phyloP scores from a whole-genome alignment of 1,284 basidiomycete species.

The Naganishia cerealis region DNA sequence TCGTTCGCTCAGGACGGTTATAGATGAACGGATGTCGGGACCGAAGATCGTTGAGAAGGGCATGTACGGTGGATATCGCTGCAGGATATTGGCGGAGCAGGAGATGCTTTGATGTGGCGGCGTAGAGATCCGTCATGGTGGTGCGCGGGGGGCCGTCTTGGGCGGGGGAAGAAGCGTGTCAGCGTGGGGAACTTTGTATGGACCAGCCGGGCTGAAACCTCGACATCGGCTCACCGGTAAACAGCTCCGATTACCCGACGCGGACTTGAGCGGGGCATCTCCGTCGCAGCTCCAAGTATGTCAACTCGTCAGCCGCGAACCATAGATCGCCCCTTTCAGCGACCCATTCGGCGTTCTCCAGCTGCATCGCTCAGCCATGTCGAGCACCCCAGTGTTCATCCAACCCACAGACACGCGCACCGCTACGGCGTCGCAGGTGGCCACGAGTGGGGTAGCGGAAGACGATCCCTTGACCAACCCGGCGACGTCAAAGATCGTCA shows the following conservation, averaged over 20 bases:
- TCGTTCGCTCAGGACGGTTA: slow-evolving; percentile 8
- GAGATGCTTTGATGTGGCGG: slow-evolving; percentile 28
- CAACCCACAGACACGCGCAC: slow-evolving; percentile 17
- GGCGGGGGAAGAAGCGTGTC: too few relatives aligned
- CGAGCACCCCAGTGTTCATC: slow-evolving; percentile 13
- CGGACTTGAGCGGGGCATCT: neutral
- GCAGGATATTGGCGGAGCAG: slow-evolving; percentile 20
- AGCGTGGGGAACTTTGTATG: neutral
- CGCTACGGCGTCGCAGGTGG: slow-evolving; percentile 19
- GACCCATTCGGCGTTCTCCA: neutral
- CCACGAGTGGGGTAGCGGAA: slow-evolving; percentile 11
- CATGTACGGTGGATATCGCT: slow-evolving; percentile 19
- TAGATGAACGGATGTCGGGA: slow-evolving; percentile 27
- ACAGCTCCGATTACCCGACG: slow-evolving; percentile 1
- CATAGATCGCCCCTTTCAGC: slow-evolving; percentile 1
- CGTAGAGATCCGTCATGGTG: slow-evolving; percentile 29
- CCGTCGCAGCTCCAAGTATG: too few relatives aligned
- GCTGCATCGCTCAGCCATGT: slow-evolving; percentile 10
- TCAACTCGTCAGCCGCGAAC: too few relatives aligned
- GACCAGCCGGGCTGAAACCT: neutral
- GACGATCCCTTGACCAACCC: slow-evolving; percentile 29
- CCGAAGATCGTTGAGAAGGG: slow-evolving; percentile 19
- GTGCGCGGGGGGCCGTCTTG: too few relatives aligned
- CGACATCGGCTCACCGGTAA: slow-evolving; percentile 4
- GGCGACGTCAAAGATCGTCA: slow-evolving; percentile 31